Percentiles rank a stretch among this genome's conserved stretches.
phyloP scores from a whole-genome alignment of 2,329 filamentous ascomycete genomes.

The Drechslerella coelobrocha region DNA sequence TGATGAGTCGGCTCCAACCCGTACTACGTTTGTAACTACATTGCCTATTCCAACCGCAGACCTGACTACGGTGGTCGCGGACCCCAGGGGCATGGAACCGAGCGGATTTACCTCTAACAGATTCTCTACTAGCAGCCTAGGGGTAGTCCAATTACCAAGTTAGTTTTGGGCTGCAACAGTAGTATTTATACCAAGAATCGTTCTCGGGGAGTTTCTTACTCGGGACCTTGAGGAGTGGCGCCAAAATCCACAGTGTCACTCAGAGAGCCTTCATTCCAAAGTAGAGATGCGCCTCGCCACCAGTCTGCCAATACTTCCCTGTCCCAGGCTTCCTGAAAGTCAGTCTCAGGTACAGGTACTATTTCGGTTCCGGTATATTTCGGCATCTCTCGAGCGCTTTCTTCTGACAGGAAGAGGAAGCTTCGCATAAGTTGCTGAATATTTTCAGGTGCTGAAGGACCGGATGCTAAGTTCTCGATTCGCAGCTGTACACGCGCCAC shows the following conservation, averaged over 20 bases:
- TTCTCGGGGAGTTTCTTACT: not conserved
- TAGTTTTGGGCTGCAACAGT: no score
- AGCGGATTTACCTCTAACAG: not conserved
- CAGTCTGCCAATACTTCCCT: slow-evolving; percentile 34
- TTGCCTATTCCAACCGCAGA: not conserved
- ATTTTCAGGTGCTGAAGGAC: not conserved
- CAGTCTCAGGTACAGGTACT: slow-evolving; percentile 15
- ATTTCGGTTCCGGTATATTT: slow-evolving; percentile 18
- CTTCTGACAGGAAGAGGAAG: slow-evolving; percentile 12
- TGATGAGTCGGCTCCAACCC: slow-evolving; percentile 11
- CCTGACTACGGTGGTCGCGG: not conserved
- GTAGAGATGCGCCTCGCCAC: slow-evolving; percentile 31
- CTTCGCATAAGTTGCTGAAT: slow-evolving; percentile 19
- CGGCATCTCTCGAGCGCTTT: slow-evolving; percentile 1
- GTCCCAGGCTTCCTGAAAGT: slow-evolving; percentile 35
- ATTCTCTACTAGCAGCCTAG: not conserved
- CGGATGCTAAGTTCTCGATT: slow-evolving; percentile 8
- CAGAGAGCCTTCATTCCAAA: slow-evolving; percentile 19
- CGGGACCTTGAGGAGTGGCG: not conserved
- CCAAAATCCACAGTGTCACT: not conserved
- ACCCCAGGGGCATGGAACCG: not conserved
- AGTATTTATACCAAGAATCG: no score
- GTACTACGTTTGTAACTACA: slow-evolving; percentile 16
- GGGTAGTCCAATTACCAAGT: not conserved
- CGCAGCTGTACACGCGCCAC: slow-evolving; percentile 15